Percentiles rank a stretch among this genome's conserved stretches.
Evolutionary conservation across 2,329 filamentous ascomycete genomes (phyloP).

Genomic region (Neofusicoccum kwambonambiense): DNA sequence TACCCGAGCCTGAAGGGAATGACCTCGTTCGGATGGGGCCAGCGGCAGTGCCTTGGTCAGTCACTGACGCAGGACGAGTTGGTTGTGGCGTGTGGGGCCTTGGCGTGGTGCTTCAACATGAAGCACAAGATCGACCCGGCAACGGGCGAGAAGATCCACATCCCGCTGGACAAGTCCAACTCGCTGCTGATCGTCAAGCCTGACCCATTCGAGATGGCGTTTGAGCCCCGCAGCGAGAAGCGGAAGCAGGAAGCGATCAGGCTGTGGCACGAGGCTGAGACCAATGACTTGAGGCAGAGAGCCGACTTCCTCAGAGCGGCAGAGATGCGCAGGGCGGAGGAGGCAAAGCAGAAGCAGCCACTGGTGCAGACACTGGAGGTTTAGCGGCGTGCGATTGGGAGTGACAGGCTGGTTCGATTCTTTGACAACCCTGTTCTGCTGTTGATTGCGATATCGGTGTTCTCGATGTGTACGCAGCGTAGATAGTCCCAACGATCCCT

Average conservation of each 20-base stretch:
- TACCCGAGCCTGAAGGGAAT: slow-evolving; percentile 64
- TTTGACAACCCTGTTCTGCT: not conserved
- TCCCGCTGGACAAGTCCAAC: slow-evolving; percentile 52
- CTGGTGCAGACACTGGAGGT: not conserved
- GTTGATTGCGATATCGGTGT: not conserved
- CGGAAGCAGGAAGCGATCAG: slow-evolving; percentile 34
- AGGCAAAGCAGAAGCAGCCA: not conserved
- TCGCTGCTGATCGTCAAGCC: slow-evolving; percentile 59
- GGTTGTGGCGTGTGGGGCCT: slow-evolving; percentile 51
- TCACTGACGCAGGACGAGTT: slow-evolving; percentile 59
- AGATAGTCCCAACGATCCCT: not conserved
- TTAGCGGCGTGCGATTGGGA: not conserved
- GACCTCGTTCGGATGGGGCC: slow-evolving; percentile 65
- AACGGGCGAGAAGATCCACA: slow-evolving; percentile 43
- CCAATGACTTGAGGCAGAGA: slow-evolving; percentile 35
- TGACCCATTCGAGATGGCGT: slow-evolving; percentile 55
- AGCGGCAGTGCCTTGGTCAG: slow-evolving; percentile 62
- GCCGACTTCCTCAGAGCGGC: slow-evolving; percentile 32
- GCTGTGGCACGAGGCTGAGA: slow-evolving; percentile 37
- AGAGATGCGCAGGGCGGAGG: slow-evolving; percentile 7
- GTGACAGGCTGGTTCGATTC: not conserved
- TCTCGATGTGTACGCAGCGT: not conserved
- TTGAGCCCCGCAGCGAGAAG: slow-evolving; percentile 49
- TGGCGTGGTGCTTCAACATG: slow-evolving; percentile 50
- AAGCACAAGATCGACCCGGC: slow-evolving; percentile 48